Percentiles rank a stretch among this genome's conserved stretches.
phyloP scores from a whole-genome alignment of 73 alveolate species.

The Halteria grandinella region DNA sequence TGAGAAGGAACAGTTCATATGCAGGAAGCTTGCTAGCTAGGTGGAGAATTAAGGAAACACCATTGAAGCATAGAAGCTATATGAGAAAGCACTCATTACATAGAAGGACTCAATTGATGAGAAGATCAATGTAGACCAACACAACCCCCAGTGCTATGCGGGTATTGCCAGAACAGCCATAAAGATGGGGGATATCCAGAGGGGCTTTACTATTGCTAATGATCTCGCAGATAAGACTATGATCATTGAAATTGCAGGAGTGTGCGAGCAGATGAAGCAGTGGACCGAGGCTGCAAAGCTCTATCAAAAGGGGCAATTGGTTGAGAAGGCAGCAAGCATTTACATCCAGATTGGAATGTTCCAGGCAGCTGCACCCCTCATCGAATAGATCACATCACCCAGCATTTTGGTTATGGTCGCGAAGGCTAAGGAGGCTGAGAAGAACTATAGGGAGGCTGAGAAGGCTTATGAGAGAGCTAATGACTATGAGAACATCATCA shows the following conservation, averaged over 20 bases:
- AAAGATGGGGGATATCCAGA: slow-evolving; percentile 95
- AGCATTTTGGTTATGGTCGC: slow-evolving; percentile 95
- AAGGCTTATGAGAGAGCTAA: slow-evolving; percentile 95
- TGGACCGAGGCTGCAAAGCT: slow-evolving; percentile 97
- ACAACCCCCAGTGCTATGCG: slow-evolving; percentile 92
- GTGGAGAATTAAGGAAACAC: slow-evolving; percentile 93
- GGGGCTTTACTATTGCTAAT: slow-evolving; percentile 96
- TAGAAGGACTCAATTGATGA: slow-evolving; percentile 75
- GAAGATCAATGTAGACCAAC: slow-evolving; percentile 77
- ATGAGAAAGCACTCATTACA: slow-evolving; percentile 88
- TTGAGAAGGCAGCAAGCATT: slow-evolving; percentile 98
- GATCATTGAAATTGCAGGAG: slow-evolving; percentile 89
- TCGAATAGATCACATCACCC: slow-evolving; percentile 94
- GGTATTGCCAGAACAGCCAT: slow-evolving; percentile 99
- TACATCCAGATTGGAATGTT: slow-evolving; percentile 88
- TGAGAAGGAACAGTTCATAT: slow-evolving; percentile 90
- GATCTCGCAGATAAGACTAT: slow-evolving; percentile 91
- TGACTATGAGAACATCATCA: slow-evolving; percentile 95
- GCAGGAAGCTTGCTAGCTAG: slow-evolving; percentile 92
- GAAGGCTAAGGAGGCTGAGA: slow-evolving; percentile 98
- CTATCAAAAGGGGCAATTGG: slow-evolving; percentile 90
- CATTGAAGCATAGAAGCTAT: slow-evolving; percentile 93
- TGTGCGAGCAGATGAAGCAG: slow-evolving; percentile 87
- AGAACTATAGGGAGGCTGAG: slow-evolving; percentile 95
- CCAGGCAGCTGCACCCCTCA: slow-evolving; percentile 87